A percentile compares a stretch with the other conserved stretches of the same genome.
phyloP scores from a whole-genome alignment of 1,284 basidiomycete genomes.

The Stereum hirsutum region DNA sequence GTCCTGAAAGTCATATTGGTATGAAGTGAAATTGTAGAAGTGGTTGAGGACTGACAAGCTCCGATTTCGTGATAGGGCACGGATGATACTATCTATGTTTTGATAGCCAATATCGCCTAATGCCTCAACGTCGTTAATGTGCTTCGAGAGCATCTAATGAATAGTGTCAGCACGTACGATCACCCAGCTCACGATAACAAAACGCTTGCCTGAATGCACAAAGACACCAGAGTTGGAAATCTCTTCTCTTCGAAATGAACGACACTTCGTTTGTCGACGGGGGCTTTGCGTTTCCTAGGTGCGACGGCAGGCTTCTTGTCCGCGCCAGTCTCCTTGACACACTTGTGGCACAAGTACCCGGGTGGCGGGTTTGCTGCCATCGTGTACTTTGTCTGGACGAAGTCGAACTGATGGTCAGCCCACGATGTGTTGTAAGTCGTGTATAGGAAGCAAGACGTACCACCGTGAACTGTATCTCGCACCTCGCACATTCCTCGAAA shows the following conservation, averaged over 20 bases:
- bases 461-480: constrained; percentile 82
- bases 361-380: constrained; percentile 58
- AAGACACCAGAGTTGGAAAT: constrained; percentile 60
- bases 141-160: constrained; percentile 67
- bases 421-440: no score
- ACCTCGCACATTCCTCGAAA: constrained; percentile 77
- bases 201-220: constrained; percentile 67
- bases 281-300: constrained; percentile 52
- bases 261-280: constrained; percentile 53
- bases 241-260: constrained; percentile 63
- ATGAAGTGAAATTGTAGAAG: background rate
- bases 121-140: constrained; percentile 88
- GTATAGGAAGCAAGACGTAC: constrained; percentile 36
- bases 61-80: constrained; percentile 81
- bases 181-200: background rate
- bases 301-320: constrained; percentile 62
- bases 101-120: constrained; percentile 79
- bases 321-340: constrained; percentile 64
- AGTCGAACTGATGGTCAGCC: constrained; percentile 4
- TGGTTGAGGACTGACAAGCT: constrained; percentile 52
- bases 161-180: background rate
- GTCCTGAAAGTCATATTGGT: constrained; percentile 34
- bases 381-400: constrained; percentile 73
- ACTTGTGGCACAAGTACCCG: constrained; percentile 74
- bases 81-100: constrained; percentile 78